phyloP scores from a whole-genome alignment of 2,329 filamentous ascomycete species.

The Leptographium galeiforme region DNA sequence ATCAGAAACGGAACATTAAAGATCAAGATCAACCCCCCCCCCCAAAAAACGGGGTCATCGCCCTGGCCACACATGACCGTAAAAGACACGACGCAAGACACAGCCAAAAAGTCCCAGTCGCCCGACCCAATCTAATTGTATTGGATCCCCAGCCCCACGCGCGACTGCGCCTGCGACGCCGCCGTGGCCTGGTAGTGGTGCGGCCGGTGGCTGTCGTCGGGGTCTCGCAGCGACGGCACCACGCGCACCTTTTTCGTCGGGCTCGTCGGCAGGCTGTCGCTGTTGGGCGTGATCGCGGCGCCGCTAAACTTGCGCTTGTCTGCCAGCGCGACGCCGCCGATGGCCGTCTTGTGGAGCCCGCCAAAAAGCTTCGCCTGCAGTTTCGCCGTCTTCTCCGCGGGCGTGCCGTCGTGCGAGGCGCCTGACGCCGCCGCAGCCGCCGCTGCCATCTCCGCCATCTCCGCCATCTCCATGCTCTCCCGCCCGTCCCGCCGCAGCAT shows the following conservation, averaged over 20 bases:
- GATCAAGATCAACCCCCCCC: no score
- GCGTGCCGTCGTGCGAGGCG: constrained; percentile 27
- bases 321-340: not conserved
- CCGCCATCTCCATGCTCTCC: constrained; percentile 37
- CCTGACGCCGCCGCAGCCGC: no score
- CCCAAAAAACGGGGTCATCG: no score
- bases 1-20: no score
- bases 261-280: constrained; percentile 25
- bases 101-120: no score
- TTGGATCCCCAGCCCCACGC: constrained; percentile 37
- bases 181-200: constrained; percentile 4
- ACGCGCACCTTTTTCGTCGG: constrained; percentile 39
- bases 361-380: constrained; percentile 39
- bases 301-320: constrained; percentile 40
- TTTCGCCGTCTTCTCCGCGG: constrained; percentile 29
- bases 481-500: constrained; percentile 52
- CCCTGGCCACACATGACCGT: no score
- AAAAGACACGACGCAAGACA: no score
- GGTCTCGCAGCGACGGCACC: constrained; percentile 24
- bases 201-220: constrained; percentile 14
- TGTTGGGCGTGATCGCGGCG: constrained; percentile 17
- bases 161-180: constrained; percentile 11
- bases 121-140: not conserved
- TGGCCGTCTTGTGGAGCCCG: constrained; percentile 24
- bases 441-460: constrained; percentile 20